Percentiles rank a stretch among this genome's conserved stretches.
phyloP scores from a whole-genome alignment of 78 protist genomes.

The Dictyostelium citrinum region DNA sequence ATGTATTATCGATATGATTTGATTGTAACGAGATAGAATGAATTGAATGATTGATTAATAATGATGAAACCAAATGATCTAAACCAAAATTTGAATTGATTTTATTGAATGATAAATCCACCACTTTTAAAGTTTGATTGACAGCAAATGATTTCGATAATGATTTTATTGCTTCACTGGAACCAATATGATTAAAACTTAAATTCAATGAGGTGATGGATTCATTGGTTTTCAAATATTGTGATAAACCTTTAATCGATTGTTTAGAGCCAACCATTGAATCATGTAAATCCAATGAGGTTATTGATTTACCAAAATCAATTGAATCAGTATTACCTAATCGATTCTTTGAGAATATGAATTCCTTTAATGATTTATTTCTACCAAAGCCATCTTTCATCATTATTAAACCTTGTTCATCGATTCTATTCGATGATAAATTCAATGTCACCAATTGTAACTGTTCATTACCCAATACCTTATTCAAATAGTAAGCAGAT shows the following conservation, averaged over 20 bases:
- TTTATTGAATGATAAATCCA: conserved; percentile 37
- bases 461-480: background rate
- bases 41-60: background rate
- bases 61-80: background rate
- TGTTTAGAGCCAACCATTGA: background rate
- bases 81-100: background rate
- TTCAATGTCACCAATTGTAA: background rate
- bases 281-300: background rate
- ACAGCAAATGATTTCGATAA: background rate
- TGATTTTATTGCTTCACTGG: background rate
- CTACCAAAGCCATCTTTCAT: background rate
- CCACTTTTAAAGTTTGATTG: background rate
- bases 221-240: background rate
- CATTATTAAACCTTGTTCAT: background rate
- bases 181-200: background rate
- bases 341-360: background rate
- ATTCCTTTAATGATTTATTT: background rate
- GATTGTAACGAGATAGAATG: background rate
- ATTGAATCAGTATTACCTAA: background rate
- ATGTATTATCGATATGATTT: conserved; percentile 13
- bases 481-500: background rate
- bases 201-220: background rate
- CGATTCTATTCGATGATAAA: background rate
- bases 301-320: conserved; percentile 17
- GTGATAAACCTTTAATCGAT: background rate